A percentile compares a stretch with the other conserved stretches of the same genome.
These are phyloP conservation scores for Halophytophthora batemanensis DNA, from an alignment of 352 stramenopile genomes.

Conservation along the genomic window DNA sequence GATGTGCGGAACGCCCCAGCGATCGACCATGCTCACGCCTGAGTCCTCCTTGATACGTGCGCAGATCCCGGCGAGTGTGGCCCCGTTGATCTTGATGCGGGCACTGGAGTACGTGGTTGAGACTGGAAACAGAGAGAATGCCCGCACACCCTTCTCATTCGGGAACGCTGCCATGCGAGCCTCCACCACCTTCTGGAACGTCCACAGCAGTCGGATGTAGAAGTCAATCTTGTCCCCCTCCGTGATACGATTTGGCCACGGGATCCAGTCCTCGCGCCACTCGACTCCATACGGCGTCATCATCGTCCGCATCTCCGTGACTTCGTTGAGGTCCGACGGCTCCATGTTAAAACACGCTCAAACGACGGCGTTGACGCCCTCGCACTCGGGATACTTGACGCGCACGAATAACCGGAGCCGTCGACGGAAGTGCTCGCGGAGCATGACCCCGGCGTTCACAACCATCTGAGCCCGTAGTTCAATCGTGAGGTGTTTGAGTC, in stretches of 20 bases:
- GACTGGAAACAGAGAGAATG: slow-evolving; percentile 14
- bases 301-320: slow-evolving; percentile 3
- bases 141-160: slow-evolving; percentile 4
- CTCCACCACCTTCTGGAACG: slow-evolving; percentile 11
- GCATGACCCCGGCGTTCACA: slow-evolving; percentile 11
- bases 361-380: neutral
- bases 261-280: slow-evolving; percentile 9
- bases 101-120: neutral
- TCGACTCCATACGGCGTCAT: slow-evolving; percentile 2
- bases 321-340: neutral
- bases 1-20: slow-evolving; percentile 1
- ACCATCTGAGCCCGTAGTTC: slow-evolving; percentile 11
- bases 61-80: slow-evolving; percentile 9
- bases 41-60: slow-evolving; percentile 1
- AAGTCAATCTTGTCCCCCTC: slow-evolving; percentile 2
- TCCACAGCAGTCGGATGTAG: slow-evolving; percentile 10
- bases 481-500: neutral
- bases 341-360: slow-evolving; percentile 7
- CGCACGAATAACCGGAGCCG: slow-evolving; percentile 9
- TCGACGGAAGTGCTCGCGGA: slow-evolving; percentile 12
- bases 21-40: slow-evolving; percentile 1
- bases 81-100: slow-evolving; percentile 15
- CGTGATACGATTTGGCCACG: slow-evolving; percentile 6
- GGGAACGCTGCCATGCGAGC: slow-evolving; percentile 4
- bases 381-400: slow-evolving; percentile 4